Evolutionary conservation across 2,329 filamentous ascomycete species (phyloP).

Genomic region (Dactylonectria estremocensis): DNA sequence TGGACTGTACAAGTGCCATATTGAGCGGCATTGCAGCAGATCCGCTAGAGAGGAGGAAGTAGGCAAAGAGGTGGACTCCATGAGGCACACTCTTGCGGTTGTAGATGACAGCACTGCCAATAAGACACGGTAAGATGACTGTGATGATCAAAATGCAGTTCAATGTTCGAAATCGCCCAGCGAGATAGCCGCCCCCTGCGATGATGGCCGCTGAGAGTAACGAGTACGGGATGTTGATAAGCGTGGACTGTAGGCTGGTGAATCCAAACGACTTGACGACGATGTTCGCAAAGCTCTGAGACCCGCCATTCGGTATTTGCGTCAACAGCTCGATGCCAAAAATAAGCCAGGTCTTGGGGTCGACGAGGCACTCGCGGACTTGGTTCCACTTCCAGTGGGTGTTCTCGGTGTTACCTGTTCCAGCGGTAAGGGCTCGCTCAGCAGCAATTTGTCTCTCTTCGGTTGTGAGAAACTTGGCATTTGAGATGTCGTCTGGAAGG

Average conservation of each 20-base stretch:
- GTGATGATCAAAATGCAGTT: conserved; percentile 67
- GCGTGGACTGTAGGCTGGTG: conserved; percentile 66
- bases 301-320: conserved; percentile 75
- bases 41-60: conserved; percentile 70
- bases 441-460: conserved; percentile 66
- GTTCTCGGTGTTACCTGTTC: conserved; percentile 67
- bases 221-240: conserved; percentile 73
- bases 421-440: conserved; percentile 63
- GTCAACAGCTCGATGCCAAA: conserved; percentile 66
- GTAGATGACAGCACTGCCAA: conserved; percentile 69
- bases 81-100: conserved; percentile 57
- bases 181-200: conserved; percentile 64
- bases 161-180: conserved; percentile 65
- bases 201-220: conserved; percentile 65
- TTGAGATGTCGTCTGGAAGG: conserved; percentile 68
- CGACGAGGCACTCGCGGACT: conserved; percentile 66
- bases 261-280: conserved; percentile 71
- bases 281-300: conserved; percentile 71
- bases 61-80: conserved; percentile 68
- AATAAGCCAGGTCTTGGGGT: conserved; percentile 74
- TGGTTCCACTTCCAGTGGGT: conserved; percentile 67
- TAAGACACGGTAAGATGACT: conserved; percentile 66
- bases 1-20: conserved; percentile 69
- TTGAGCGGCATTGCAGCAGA: conserved; percentile 69
- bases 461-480: conserved; percentile 70